Percentiles rank a stretch among this genome's conserved stretches.
Evolutionary conservation across 208 protist genomes (phyloP).

Genomic region (Acanthamoeba sp.): DNA sequence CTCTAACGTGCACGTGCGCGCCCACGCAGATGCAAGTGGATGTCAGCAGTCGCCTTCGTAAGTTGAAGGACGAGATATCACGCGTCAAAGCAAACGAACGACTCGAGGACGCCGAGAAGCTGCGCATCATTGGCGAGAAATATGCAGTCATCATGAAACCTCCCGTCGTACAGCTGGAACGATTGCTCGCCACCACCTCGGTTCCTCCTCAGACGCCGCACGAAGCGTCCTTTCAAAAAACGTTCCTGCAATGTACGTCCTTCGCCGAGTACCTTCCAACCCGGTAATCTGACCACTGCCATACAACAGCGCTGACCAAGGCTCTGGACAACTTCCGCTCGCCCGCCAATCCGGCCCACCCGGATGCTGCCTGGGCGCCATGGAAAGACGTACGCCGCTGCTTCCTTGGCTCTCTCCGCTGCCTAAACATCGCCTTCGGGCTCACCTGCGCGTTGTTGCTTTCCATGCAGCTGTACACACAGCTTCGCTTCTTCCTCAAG

Average conservation of each 20-base stretch:
- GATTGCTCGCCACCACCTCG: neutral
- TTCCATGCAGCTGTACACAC: conserved; percentile 38
- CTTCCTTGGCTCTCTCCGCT: too few relatives aligned
- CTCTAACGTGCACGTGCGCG: neutral
- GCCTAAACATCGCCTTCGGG: neutral
- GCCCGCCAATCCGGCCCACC: neutral
- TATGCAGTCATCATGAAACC: conserved; percentile 64
- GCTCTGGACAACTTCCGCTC: conserved; percentile 33
- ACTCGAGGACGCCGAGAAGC: conserved; percentile 42
- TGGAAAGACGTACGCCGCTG: conserved; percentile 57
- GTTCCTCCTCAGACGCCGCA: conserved; percentile 59
- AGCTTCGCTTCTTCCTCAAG: conserved; percentile 21
- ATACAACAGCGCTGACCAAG: conserved; percentile 38
- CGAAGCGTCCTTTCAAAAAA: conserved; percentile 77
- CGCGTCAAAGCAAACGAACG: conserved; percentile 67
- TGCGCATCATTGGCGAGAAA: conserved; percentile 51
- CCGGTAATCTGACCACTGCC: neutral
- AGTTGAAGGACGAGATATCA: conserved; percentile 73
- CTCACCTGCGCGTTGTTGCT: neutral
- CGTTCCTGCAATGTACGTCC: conserved; percentile 45
- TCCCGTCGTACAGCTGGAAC: conserved; percentile 44
- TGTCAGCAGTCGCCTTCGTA: neutral
- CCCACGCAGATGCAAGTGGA: conserved; percentile 69
- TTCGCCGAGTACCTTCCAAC: too few relatives aligned
- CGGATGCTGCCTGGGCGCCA: conserved; percentile 51